Base-by-base conservation (phyloP, 352 stramenopile species). In the Phytopythium chamaehyphon region DNA sequence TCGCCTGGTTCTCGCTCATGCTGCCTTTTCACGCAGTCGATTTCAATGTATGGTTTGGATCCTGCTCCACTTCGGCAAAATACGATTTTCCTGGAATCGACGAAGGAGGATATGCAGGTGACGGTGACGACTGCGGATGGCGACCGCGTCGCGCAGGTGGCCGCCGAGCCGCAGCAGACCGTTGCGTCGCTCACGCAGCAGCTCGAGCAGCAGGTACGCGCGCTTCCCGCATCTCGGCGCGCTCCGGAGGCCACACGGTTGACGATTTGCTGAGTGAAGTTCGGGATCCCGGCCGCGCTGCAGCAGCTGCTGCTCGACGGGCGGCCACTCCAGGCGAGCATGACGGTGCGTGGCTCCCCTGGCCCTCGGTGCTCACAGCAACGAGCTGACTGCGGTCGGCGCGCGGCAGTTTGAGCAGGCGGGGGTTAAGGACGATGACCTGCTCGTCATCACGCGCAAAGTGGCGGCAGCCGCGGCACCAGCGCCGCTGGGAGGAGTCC, bases 221-320 rank as follows among this genome's bases (percentile, higher is more conserved):
- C 28, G 33, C 28, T 22, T 38, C 15, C 26, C 21, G 48, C 11
- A 18, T 19, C 18, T 49, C 28, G 28, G 28, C 28, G 28, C 28
- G 28, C 28, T 33, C 28, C 9, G 28, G 28, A 9, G 28, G 28
- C 28, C 28, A 9, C 28, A 9, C 28, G 9, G 28, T 9, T 33
- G 28, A 33, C 28, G 28, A 33, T 9, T 33, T 33, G 28, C 15
- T 39, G 19, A 50, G 6, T 40, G 15, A 40, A 93, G 82, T 88
- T 91, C 62, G 68, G 75, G 9, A 86, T 92, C 44, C 67, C 81
- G 6, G 46, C 59, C 7, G 66, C 52, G 2, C 57, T 53, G 0
- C 80, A 92, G 61, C 62, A 87, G 50, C 64, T 93, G 3, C 61
- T 92, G 16, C 66, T 86, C 14, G 67, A 94, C 38, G 74, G 81